phyloP scores from a whole-genome alignment of 1,284 basidiomycete species.

The Cutaneotrichosporon sp. region DNA sequence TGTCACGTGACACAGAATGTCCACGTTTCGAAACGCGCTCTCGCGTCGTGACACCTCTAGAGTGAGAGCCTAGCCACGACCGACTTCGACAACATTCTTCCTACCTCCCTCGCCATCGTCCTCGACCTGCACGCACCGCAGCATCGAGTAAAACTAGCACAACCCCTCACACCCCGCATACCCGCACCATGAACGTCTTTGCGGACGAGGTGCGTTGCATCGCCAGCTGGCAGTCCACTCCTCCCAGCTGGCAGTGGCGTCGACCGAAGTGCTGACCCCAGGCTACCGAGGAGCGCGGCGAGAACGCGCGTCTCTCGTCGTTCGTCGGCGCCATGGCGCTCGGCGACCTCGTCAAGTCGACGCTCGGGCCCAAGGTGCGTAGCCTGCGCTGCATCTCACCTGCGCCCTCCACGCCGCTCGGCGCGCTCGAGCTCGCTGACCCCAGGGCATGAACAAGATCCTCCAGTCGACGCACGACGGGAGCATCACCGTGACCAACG shows the following conservation, averaged over 20 bases:
- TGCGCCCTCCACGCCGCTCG: background rate
- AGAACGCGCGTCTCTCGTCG: conserved; percentile 96
- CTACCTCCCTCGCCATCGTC: background rate
- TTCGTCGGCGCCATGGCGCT: conserved; percentile 97
- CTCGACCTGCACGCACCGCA: background rate
- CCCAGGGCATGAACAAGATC: conserved; percentile 58
- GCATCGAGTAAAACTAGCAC: background rate
- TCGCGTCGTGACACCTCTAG: background rate
- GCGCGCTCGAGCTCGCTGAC: conserved; percentile 8
- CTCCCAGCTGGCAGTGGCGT: background rate
- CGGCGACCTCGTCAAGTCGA: conserved; percentile 97
- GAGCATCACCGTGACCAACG: conserved; percentile 96
- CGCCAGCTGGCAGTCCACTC: background rate
- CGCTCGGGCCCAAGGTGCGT: conserved; percentile 88
- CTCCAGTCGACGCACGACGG: conserved; percentile 81
- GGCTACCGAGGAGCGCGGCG: conserved; percentile 97
- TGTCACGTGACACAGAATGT: conserved; percentile 3
- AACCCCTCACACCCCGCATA: background rate
- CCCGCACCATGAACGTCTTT: conserved; percentile 52
- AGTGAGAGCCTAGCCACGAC: background rate
- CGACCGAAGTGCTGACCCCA: conserved; percentile 48
- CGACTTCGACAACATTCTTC: conserved; percentile 11
- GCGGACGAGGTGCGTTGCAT: conserved; percentile 51
- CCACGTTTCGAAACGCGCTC: conserved; percentile 11
- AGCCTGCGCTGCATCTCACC: background rate